phyloP scores from a whole-genome alignment of 2,329 filamentous ascomycete species.

The Leptoxyphium fumago region DNA sequence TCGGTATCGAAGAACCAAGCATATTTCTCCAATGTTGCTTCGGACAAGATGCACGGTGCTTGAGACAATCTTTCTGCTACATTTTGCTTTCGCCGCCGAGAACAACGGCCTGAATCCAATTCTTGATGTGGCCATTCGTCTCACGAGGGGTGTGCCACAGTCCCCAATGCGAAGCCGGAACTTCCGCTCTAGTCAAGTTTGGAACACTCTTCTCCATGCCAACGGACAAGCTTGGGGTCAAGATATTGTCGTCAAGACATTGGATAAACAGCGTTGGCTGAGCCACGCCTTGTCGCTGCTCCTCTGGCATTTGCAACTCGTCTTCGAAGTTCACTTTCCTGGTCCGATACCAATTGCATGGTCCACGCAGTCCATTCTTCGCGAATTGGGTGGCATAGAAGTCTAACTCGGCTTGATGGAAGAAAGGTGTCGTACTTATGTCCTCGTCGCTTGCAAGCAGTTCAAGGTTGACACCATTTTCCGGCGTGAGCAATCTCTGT shows the following conservation, averaged over 20 bases:
- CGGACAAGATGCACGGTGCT: constrained; percentile 67
- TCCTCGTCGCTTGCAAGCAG: constrained; percentile 33
- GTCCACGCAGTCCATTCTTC: constrained; percentile 61
- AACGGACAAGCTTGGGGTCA: constrained; percentile 55
- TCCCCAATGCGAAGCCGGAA: constrained; percentile 69
- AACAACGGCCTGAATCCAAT: constrained; percentile 50
- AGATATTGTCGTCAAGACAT: constrained; percentile 54
- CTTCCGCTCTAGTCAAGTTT: constrained; percentile 48
- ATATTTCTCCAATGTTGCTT: too few relatives aligned
- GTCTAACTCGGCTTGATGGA: constrained; percentile 57
- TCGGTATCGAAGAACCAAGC: too few relatives aligned
- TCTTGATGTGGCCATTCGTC: constrained; percentile 52
- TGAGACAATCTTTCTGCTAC: constrained; percentile 80
- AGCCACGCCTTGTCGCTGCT: constrained; percentile 7
- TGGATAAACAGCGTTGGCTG: constrained; percentile 57
- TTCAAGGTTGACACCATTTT: constrained; percentile 49
- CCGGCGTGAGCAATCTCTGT: constrained; percentile 42
- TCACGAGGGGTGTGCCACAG: constrained; percentile 57
- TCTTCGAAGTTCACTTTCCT: constrained; percentile 61
- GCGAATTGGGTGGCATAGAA: constrained; percentile 61
- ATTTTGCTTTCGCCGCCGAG: constrained; percentile 32
- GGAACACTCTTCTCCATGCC: constrained; percentile 57
- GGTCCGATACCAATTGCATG: constrained; percentile 69
- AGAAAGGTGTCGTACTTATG: constrained; percentile 41
- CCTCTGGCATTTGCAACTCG: constrained; percentile 34